Evolutionary conservation across 495 filamentous ascomycete genomes (phyloP).

Genomic region (Polyplosphaeria fusca): DNA sequence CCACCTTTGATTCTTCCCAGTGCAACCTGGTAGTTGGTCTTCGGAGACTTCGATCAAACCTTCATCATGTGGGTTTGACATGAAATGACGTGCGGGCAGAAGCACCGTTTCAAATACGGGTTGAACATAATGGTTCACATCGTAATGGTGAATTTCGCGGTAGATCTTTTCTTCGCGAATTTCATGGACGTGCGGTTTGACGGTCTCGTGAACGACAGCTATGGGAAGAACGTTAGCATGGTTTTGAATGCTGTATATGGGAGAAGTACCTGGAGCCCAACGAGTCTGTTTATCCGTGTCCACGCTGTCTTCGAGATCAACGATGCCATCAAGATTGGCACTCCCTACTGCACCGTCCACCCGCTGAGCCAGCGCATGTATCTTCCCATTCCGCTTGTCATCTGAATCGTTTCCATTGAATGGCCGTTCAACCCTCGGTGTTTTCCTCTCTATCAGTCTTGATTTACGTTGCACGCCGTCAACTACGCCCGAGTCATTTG

Average conservation of each 20-base stretch:
- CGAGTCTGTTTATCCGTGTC: constrained; percentile 28
- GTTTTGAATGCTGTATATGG: neutral
- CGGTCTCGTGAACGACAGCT: constrained; percentile 56
- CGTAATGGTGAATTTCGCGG: constrained; percentile 56
- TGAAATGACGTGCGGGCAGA: constrained; percentile 43
- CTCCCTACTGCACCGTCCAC: too few relatives aligned
- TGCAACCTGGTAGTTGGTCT: constrained; percentile 13
- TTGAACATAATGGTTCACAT: constrained; percentile 52
- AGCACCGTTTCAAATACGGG: constrained; percentile 53
- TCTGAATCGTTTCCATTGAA: too few relatives aligned
- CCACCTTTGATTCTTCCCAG: constrained; percentile 15
- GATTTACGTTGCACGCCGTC: too few relatives aligned
- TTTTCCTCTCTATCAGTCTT: too few relatives aligned
- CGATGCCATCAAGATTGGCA: constrained; percentile 24
- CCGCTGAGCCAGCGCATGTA: too few relatives aligned
- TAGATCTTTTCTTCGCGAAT: constrained; percentile 51
- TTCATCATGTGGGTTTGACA: constrained; percentile 21
- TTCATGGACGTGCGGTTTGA: constrained; percentile 48
- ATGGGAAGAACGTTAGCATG: neutral
- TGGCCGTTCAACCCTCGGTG: too few relatives aligned
- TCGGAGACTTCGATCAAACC: constrained; percentile 20
- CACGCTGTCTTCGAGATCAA: constrained; percentile 33
- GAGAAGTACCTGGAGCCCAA: constrained; percentile 34
- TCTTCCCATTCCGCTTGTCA: too few relatives aligned
- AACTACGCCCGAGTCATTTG: too few relatives aligned